A percentile compares a stretch with the other conserved stretches of the same genome.
phyloP scores from a whole-genome alignment of 257 asterid species.

The Fraxinus quadrangulata region DNA sequence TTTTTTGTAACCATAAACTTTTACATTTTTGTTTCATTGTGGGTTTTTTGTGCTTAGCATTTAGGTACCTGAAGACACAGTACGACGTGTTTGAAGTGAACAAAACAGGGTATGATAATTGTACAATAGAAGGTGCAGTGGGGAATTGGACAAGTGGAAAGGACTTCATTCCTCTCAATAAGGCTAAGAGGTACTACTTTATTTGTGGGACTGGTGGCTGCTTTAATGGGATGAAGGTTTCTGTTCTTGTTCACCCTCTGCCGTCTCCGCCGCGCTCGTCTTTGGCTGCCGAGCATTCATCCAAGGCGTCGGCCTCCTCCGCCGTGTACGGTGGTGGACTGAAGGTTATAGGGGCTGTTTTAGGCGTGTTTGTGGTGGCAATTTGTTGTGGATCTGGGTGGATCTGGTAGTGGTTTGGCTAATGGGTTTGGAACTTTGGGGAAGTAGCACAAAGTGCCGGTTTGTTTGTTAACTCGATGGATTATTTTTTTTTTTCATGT shows the following conservation, averaged over 20 bases:
- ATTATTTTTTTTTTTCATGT: neutral
- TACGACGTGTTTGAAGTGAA: constrained; percentile 88
- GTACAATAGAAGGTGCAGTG: constrained; percentile 70
- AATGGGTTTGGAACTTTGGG: neutral
- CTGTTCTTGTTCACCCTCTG: constrained; percentile 70
- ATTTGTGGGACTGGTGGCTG: constrained; percentile 87
- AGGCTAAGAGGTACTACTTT: constrained; percentile 74
- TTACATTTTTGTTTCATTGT: neutral
- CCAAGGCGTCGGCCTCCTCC: constrained; percentile 34
- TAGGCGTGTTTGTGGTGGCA: constrained; percentile 27
- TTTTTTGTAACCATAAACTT: neutral
- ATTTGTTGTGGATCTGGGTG: constrained; percentile 40
- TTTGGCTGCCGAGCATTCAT: constrained; percentile 31
- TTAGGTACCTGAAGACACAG: constrained; percentile 81
- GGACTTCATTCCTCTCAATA: constrained; percentile 62
- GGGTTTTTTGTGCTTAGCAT: constrained; percentile 39
- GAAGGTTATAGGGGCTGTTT: constrained; percentile 4
- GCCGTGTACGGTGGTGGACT: constrained; percentile 30
- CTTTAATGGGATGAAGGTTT: constrained; percentile 82
- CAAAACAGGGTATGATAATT: constrained; percentile 78
- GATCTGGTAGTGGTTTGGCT: constrained; percentile 27
- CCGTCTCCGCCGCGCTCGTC: constrained; percentile 68
- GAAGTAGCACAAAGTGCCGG: neutral
- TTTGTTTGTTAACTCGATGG: no score
- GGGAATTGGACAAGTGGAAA: constrained; percentile 93